phyloP scores from a whole-genome alignment of 768 basidiomycete species.

The Leccinum truebloodii region DNA sequence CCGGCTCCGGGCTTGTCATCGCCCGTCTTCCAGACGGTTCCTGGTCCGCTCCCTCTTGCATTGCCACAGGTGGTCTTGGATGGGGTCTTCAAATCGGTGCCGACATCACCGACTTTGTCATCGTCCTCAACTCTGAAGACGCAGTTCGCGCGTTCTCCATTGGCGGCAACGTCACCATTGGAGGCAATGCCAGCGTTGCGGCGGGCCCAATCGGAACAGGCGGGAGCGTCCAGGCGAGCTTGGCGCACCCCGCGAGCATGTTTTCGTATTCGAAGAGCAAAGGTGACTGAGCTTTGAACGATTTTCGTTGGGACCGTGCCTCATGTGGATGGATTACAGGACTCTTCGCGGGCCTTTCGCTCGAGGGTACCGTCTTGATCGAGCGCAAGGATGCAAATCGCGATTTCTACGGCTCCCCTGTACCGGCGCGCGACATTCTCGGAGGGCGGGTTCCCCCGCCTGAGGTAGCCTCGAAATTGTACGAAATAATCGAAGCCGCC shows the following conservation, averaged over 20 bases:
- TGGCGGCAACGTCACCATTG: slow-evolving; percentile 95
- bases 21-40: slow-evolving; percentile 92
- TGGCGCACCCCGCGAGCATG: slow-evolving; percentile 95
- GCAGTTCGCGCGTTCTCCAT: slow-evolving; percentile 94
- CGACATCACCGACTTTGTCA: slow-evolving; percentile 93
- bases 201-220: slow-evolving; percentile 96
- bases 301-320: not conserved
- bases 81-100: slow-evolving; percentile 97
- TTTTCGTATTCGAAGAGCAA: slow-evolving; percentile 97
- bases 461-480: slow-evolving; percentile 87
- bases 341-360: slow-evolving; percentile 89
- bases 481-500: slow-evolving; percentile 96
- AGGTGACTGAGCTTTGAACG: slow-evolving; percentile 47
- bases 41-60: slow-evolving; percentile 96
- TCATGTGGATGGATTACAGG: slow-evolving; percentile 44
- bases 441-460: slow-evolving; percentile 96
- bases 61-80: slow-evolving; percentile 92
- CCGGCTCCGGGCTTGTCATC: slow-evolving; percentile 90
- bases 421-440: slow-evolving; percentile 89
- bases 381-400: slow-evolving; percentile 96
- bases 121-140: slow-evolving; percentile 96
- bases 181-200: slow-evolving; percentile 80
- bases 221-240: slow-evolving; percentile 80
- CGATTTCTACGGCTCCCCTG: slow-evolving; percentile 91
- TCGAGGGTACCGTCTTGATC: slow-evolving; percentile 93